Percentiles rank a stretch among this genome's conserved stretches.
phyloP scores from a whole-genome alignment of 305 asterid species.

The Euphrasia arctica region DNA sequence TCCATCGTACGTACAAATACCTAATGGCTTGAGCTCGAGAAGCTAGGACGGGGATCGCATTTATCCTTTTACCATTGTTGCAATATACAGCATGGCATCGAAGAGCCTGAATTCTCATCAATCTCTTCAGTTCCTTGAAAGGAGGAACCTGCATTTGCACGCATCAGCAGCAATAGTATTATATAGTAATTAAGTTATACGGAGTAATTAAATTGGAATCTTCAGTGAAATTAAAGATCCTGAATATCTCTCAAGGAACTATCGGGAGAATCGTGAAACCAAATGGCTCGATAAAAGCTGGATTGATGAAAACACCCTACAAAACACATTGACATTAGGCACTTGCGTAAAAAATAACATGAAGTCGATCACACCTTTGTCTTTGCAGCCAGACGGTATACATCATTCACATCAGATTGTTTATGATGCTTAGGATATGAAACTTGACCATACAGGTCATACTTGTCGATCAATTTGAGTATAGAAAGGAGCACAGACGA shows the following conservation, averaged over 20 bases:
- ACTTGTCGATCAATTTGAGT: constrained; percentile 75
- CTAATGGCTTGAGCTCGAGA: constrained; percentile 89
- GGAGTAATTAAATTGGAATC: constrained; percentile 35
- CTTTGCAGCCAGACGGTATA: constrained; percentile 85
- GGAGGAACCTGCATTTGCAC: constrained; percentile 55
- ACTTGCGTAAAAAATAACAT: constrained; percentile 12
- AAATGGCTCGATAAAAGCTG: constrained; percentile 89
- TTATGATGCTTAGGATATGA: constrained; percentile 92
- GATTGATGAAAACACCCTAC: constrained; percentile 91
- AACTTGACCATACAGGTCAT: constrained; percentile 87
- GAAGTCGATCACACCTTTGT: constrained; percentile 59
- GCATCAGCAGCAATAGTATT: no score
- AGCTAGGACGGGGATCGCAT: constrained; percentile 79
- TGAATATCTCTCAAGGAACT: constrained; percentile 79
- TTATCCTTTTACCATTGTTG: constrained; percentile 59
- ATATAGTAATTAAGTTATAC: no score
- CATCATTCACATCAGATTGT: constrained; percentile 74
- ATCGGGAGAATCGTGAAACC: constrained; percentile 92
- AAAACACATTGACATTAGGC: constrained; percentile 26
- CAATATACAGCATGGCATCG: constrained; percentile 69
- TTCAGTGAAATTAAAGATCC: constrained; percentile 68
- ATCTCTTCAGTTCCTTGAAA: constrained; percentile 63
- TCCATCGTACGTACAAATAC: constrained; percentile 38
- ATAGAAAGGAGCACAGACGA: constrained; percentile 81
- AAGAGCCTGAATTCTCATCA: constrained; percentile 83